phyloP scores from a whole-genome alignment of 176 grass and related monocot genomes.

The Triticum timopheevii region DNA sequence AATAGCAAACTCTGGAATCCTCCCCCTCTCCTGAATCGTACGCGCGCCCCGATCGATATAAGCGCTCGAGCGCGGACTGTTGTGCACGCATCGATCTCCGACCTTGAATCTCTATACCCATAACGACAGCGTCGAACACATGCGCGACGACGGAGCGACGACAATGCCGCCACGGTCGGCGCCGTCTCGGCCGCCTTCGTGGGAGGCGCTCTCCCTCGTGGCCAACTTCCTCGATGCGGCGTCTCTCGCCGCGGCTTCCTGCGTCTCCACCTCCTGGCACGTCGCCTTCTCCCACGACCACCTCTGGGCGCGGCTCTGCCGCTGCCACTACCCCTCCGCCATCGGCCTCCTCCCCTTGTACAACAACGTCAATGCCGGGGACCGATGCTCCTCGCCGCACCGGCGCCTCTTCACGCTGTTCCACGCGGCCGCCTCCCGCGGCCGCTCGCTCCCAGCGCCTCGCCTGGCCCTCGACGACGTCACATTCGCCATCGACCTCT shows the following conservation, averaged over 20 bases:
- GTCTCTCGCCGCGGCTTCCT: conserved; percentile 58
- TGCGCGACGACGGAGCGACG: neutral
- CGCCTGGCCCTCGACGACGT: conserved; percentile 55
- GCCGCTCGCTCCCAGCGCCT: conserved; percentile 14
- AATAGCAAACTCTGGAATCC: neutral
- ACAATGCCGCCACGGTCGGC: neutral
- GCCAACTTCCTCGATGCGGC: conserved; percentile 52
- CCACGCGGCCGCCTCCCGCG: conserved; percentile 27
- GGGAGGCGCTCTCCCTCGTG: conserved; percentile 51
- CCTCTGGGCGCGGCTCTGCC: conserved; percentile 65
- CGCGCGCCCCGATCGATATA: neutral
- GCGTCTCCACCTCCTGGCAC: conserved; percentile 67
- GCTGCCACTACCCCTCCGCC: conserved; percentile 53
- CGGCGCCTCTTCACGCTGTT: conserved; percentile 58
- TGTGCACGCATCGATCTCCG: neutral
- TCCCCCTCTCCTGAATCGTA: neutral
- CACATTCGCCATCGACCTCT: conserved; percentile 59
- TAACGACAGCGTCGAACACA: neutral
- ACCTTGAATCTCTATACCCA: neutral
- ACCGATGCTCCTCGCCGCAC: neutral
- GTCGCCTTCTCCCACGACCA: conserved; percentile 55
- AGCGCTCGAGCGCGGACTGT: neutral
- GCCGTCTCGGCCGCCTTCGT: neutral
- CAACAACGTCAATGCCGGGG: too few relatives aligned
- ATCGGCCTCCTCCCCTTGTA: conserved; percentile 10